Evolutionary conservation across 176 grass and related monocot species (phyloP), one percentile per base, ranked within the genome.

Genomic region (Paspalum vaginatum): DNA sequence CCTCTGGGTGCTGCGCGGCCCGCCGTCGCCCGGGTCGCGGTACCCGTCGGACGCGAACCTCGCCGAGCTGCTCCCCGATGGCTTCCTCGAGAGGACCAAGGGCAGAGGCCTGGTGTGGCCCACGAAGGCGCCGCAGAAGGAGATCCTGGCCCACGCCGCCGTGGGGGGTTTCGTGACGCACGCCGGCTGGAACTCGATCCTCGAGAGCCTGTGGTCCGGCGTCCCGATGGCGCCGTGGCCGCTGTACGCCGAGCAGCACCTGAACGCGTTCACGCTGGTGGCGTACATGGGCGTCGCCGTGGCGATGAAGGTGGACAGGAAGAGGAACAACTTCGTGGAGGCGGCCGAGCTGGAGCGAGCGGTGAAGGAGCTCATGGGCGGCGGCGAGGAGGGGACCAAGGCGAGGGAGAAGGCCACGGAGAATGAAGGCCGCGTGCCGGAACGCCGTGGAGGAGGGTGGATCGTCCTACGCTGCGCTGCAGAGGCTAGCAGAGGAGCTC

Each of bases 191-290:
- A 87, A 81, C 67, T 93, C 85, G 6, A 3, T 59, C 4, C 54
- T 88, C 15, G 91, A 94, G 85, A 88, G 91, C 74, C 50, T 91
- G 48, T 83, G 85, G 77, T 58, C n/a, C 77, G 85, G 85, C 21
- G 79, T 94, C 49, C 88, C 86, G 2, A 86, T 88, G 91, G 38
- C 54, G 18, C 70, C 83, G 0, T 77, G 84, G 85, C 91, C 87
- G 14, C 41, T 60, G 0, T 42, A 11, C 25, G 92, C 92, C 3
- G 85, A 94, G 59, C 91, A 94, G 76, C 86, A 83, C 60, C 12
- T 86, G 63, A 94, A 91, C 47, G 85, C 83, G 25, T 79, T 90
- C 66, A 48, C 43, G 21, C 43, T 69, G n/a, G 66, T 69, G 66
- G 66, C 66, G 21, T 22, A 15, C 43, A 26, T 50, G 7, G 54